Conservation (phyloP, 2,329 filamentous ascomycete genomes). For the Rachicladosporium sp. region DNA sequence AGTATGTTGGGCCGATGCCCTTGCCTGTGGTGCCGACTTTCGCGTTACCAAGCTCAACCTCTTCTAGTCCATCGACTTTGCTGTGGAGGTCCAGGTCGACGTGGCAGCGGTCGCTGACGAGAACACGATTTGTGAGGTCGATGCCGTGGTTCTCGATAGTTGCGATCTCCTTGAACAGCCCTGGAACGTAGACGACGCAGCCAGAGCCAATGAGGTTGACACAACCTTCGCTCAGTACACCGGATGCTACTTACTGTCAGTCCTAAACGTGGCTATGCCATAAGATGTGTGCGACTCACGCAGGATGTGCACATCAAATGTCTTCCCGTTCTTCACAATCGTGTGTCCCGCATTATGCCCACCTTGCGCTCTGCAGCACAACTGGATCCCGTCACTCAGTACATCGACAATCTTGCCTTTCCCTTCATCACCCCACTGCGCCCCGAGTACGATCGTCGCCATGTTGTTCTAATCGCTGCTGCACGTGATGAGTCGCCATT, state of each 20-base stretch:
- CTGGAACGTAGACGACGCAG: conserved; percentile 56
- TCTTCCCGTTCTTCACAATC: conserved; percentile 30
- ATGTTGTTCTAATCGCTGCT: conserved; percentile 9
- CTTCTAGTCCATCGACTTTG: conserved; percentile 55
- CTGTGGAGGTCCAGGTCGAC: conserved; percentile 54
- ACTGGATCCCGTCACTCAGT: conserved; percentile 33
- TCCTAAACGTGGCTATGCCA: neutral
- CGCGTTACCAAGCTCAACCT: conserved; percentile 37
- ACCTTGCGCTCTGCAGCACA: conserved; percentile 48
- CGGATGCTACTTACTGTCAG: conserved; percentile 38
- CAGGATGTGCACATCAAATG: conserved; percentile 48
- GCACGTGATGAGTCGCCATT: neutral
- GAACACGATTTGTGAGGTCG: conserved; percentile 46
- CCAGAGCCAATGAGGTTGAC: conserved; percentile 58
- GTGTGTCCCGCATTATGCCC: conserved; percentile 49
- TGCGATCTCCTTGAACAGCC: conserved; percentile 54
- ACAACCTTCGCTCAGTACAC: conserved; percentile 58
- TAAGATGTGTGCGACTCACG: conserved; percentile 17
- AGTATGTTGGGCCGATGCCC: conserved; percentile 44
- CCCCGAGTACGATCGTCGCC: conserved; percentile 46
- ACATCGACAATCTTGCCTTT: conserved; percentile 48
- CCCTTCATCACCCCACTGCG: conserved; percentile 49
- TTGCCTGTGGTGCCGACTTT: conserved; percentile 40
- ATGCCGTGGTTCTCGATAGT: conserved; percentile 50
- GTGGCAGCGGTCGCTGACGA: conserved; percentile 52